Conservation (phyloP, 83 land plant genomes). For the Diphasiastrum complanatum region DNA sequence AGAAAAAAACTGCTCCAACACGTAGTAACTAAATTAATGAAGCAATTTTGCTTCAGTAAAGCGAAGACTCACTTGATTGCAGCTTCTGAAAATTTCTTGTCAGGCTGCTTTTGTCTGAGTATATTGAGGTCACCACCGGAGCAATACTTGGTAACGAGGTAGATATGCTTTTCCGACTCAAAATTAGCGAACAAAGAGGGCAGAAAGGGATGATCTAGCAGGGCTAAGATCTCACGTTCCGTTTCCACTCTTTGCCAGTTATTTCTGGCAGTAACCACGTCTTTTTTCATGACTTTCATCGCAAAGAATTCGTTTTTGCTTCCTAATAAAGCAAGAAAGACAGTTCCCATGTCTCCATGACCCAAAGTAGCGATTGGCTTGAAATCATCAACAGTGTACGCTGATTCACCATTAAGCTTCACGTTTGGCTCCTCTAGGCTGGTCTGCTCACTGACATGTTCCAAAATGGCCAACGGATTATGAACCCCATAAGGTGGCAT, state of each 20-base stretch:
- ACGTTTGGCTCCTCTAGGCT: too few species aligned
- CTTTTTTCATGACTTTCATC: slow-evolving; percentile 12
- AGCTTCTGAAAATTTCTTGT: slow-evolving; percentile 11
- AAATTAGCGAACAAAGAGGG: neutral
- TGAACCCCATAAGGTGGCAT: too few species aligned
- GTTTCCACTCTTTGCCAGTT: neutral
- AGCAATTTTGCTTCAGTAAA: neutral
- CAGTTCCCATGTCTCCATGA: slow-evolving; percentile 13
- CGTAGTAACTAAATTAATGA: neutral
- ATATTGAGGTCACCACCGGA: slow-evolving; percentile 6
- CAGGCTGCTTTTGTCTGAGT: slow-evolving; percentile 7
- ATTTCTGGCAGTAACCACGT: neutral
- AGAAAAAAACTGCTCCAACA: neutral
- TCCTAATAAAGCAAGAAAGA: slow-evolving; percentile 2
- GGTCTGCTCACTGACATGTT: too few species aligned
- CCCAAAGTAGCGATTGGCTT: neutral
- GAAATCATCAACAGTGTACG: neutral
- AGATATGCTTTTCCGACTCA: slow-evolving; percentile 9
- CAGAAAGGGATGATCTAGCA: neutral
- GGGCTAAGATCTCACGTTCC: neutral
- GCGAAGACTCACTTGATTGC: slow-evolving; percentile 3
- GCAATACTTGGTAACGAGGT: too few species aligned
- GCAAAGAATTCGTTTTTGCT: neutral
- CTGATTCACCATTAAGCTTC: too few species aligned
- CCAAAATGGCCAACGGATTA: too few species aligned